Evolutionary conservation across 208 protist genomes (phyloP).

Genomic region (Leishmania guyanensis): DNA sequence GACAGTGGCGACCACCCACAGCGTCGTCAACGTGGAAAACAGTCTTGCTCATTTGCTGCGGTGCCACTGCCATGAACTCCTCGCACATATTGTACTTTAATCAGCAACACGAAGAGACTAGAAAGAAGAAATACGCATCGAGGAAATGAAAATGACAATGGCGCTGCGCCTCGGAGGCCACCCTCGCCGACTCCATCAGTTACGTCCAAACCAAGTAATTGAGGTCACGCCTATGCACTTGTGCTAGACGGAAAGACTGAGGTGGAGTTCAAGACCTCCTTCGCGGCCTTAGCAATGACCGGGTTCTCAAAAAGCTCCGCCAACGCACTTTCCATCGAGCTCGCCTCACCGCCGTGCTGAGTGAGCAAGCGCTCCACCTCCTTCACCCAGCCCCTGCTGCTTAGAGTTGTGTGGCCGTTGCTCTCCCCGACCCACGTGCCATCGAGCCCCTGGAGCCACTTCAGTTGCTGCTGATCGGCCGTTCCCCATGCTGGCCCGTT

Average conservation of each 20-base stretch:
- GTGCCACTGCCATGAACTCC: neutral
- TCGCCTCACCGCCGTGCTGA: slow-evolving; percentile 12
- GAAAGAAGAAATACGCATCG: neutral
- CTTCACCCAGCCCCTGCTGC: slow-evolving; percentile 9
- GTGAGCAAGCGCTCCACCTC: slow-evolving; percentile 30
- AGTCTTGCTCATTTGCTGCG: too few species aligned
- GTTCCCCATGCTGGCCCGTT: slow-evolving; percentile 45
- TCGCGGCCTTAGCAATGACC: slow-evolving; percentile 33
- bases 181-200: neutral
- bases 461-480: slow-evolving; percentile 31
- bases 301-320: slow-evolving; percentile 54
- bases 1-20: neutral
- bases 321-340: slow-evolving; percentile 42
- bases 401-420: neutral
- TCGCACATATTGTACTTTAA: neutral
- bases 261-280: slow-evolving; percentile 10
- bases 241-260: neutral
- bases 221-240: neutral
- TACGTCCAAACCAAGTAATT: neutral
- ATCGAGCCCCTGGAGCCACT: slow-evolving; percentile 50
- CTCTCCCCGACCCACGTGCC: slow-evolving; percentile 14
- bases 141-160: neutral
- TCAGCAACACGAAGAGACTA: neutral
- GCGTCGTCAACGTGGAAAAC: neutral
- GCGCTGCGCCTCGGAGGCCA: neutral